Evolutionary conservation across 2,329 filamentous ascomycete genomes (phyloP), one percentile per base, ranked within the genome.

Genomic region (Septoria petroselini): DNA sequence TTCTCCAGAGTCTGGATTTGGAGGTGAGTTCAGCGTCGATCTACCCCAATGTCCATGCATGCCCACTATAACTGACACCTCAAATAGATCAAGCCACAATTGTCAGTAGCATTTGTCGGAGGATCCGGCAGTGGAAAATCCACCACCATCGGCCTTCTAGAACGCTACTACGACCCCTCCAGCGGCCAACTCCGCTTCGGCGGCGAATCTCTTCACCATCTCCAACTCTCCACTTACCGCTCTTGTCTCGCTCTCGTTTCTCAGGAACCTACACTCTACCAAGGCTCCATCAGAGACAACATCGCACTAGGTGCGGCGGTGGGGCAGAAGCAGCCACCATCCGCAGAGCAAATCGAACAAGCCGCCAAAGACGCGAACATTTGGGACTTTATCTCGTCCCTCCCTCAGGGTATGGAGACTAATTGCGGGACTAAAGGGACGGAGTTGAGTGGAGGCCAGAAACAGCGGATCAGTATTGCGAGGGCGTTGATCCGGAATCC

Each of bases 401-500:
- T 80, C 0, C 76, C 77, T 0, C 72, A 77, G 19, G 76, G 76
- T 0, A 73, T 76, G 45, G 57, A 63, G 19, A 80, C 77, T 0
- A 63, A 72, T 14, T 69, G 74, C 9, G 76, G 76, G 0, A 68
- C 66, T 30, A 75, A 78, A 52, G 76, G 75, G 1, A 63, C 70
- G 0, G 68, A 73, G 1, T 68, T 80, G 3, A 74, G 70, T 14
- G 78, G 79, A 2, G 79, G 79, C 0, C 79, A 82, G 58, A 73
- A 75, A 41, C 79, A 82, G 56, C 71, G 78, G 0, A 68, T 81
- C 2, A 73, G 74, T 1, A 76, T 81, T 35, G 78, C 78, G 1
- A 67, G 77, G 4, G 78, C 78, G 0, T 63, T 82, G 4, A 68
- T 81, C 4, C 70, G 77, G 1, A 70, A 75, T 18, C 78, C 78